A percentile compares a stretch with the other conserved stretches of the same genome.
Conservation (phyloP, 176 grass and related monocot genomes). For the Zoysia japonica region DNA sequence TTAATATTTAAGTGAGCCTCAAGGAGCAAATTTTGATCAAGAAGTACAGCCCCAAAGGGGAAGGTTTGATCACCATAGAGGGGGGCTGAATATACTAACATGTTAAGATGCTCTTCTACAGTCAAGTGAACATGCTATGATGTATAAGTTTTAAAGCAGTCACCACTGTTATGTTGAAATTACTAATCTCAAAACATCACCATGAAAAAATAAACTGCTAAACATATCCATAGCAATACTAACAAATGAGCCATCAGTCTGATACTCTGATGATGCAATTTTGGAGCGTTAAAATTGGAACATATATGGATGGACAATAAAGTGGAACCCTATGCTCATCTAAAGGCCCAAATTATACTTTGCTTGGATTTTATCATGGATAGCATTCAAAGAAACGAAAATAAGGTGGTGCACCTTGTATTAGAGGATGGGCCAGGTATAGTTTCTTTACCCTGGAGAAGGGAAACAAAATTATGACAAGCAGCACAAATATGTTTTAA, state of each 20-base stretch:
- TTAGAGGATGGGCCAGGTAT: slow-evolving; percentile 42
- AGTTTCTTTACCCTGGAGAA: slow-evolving; percentile 51
- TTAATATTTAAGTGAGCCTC: not conserved
- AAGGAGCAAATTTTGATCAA: not conserved
- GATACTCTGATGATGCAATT: not conserved
- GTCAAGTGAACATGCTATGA: not conserved
- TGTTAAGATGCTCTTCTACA: not conserved
- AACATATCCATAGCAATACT: slow-evolving; percentile 19
- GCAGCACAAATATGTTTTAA: slow-evolving; percentile 7
- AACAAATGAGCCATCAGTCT: not conserved
- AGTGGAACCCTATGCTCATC: not conserved
- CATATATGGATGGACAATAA: slow-evolving; percentile 2
- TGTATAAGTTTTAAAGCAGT: slow-evolving; percentile 1
- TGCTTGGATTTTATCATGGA: not conserved
- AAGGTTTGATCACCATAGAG: not conserved
- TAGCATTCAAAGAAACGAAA: slow-evolving; percentile 12
- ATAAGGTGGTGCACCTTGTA: slow-evolving; percentile 44
- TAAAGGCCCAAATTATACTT: not conserved
- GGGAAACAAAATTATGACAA: slow-evolving; percentile 31
- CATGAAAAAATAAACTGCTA: not conserved
- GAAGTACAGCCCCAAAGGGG: not conserved
- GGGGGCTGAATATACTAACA: not conserved
- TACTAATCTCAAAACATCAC: slow-evolving; percentile 3
- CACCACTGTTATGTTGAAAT: slow-evolving; percentile 24
- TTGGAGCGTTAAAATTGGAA: not conserved